Base-by-base conservation (phyloP, 176 grass and related monocot genomes). In the Juncus effusus region DNA sequence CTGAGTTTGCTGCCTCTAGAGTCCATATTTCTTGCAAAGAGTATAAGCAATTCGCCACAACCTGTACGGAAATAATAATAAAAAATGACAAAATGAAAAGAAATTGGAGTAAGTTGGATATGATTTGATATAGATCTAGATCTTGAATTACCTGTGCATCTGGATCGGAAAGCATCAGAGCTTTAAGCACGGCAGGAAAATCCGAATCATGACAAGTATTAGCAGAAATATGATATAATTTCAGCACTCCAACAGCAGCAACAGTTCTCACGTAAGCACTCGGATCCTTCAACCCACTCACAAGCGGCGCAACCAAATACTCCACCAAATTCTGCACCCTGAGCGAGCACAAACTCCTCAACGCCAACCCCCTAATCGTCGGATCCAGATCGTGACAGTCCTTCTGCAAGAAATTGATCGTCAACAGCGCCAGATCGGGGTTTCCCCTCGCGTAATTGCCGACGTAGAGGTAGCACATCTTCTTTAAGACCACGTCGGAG, bases 381-480 rank as follows among this genome's bases (percentile, higher is more conserved):
- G 95, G 95, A 63, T 99, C 95, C 83, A 86, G 81, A 36, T 99
- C 95, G 50, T 64, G 85, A 83, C 95, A 99, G 56, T 99, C 95
- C 69, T 87, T 87, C 80, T 99, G 95, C 56, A 99, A 85, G 78
- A 99, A 99, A 74, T 99, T 99, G 69, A 99, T 99, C 16, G 95
- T 99, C 65, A 99, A 85, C 52, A 99, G 95, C 0, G 95, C 83
- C 39, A 99, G 85, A 74, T 99, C 94, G 59, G 88, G 94, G 67
- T 99, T 86, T 16, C 75, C 70, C 52, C 88, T 85, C 8, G 94
- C 88, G 73, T 99, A 90, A 72, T 81, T 87, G 35, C 94, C 94
- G 53, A 99, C 95, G 40, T 99, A 99, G 78, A 99, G 89, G 62
- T 99, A 99, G 78, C 89, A 99, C 95, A 99, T 99, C 95, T 99